These are phyloP conservation scores for Saprolegnia parasitica DNA, from an alignment of 352 stramenopile genomes.

Conservation along the genomic window DNA sequence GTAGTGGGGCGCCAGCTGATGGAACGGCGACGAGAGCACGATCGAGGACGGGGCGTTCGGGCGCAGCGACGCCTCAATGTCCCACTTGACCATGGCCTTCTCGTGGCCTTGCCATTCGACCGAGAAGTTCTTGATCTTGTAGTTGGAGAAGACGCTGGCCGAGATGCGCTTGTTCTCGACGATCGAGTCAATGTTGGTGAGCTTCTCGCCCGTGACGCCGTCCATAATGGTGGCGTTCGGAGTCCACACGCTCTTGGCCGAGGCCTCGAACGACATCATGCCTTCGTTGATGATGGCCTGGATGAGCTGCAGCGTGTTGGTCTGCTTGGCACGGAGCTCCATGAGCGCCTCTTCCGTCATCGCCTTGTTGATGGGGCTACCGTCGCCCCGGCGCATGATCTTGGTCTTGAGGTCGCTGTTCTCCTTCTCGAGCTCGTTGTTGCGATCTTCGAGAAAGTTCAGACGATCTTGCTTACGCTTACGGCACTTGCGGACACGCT, in stretches of 20 bases:
- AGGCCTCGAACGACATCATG: conserved; percentile 48
- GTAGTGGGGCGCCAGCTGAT: conserved; percentile 49
- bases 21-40: conserved; percentile 58
- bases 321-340: conserved; percentile 77
- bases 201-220: conserved; percentile 41
- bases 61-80: conserved; percentile 56
- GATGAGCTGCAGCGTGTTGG: conserved; percentile 46
- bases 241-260: conserved; percentile 50
- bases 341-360: conserved; percentile 58
- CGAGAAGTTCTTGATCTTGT: conserved; percentile 79
- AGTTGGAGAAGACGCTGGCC: conserved; percentile 59
- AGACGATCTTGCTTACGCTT: conserved; percentile 85
- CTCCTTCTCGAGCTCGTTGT: conserved; percentile 77
- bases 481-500: conserved; percentile 83
- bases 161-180: conserved; percentile 57
- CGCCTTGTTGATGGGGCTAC: conserved; percentile 38
- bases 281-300: conserved; percentile 30
- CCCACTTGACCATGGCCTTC: conserved; percentile 73
- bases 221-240: conserved; percentile 67
- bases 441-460: conserved; percentile 83
- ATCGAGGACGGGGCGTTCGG: conserved; percentile 49
- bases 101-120: conserved; percentile 76
- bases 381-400: conserved; percentile 49
- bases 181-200: conserved; percentile 55
- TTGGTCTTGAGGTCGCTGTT: conserved; percentile 71